Conservation (phyloP, 305 asterid genomes). For the Fraxinus sp. region DNA sequence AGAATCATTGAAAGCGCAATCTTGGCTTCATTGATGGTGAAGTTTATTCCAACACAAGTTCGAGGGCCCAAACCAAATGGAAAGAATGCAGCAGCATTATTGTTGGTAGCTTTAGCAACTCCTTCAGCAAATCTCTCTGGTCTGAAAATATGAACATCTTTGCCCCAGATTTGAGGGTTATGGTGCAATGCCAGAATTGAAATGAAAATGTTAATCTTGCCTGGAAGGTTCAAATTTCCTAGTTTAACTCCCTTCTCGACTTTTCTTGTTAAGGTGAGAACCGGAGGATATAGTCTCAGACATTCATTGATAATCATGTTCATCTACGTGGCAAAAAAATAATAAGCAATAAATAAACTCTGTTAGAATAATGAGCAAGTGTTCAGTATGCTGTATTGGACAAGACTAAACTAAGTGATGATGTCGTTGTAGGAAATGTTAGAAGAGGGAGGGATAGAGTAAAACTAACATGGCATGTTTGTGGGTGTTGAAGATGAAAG, state of each 20-base stretch:
- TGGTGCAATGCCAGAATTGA: neutral
- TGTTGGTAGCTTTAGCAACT: too few species aligned
- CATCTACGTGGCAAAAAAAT: neutral
- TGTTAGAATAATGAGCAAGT: too few species aligned
- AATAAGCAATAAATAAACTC: neutral
- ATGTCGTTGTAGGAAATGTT: too few species aligned
- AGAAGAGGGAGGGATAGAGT: too few species aligned
- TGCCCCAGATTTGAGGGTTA: constrained; percentile 26
- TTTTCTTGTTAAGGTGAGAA: neutral
- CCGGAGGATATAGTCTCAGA: neutral
- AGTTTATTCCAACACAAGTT: constrained; percentile 27
- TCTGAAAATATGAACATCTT: too few species aligned
- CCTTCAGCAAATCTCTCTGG: too few species aligned
- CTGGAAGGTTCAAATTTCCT: neutral
- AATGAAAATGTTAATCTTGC: neutral
- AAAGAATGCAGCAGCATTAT: too few species aligned
- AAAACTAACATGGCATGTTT: too few species aligned
- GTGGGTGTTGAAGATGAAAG: too few species aligned
- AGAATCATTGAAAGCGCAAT: constrained; percentile 59
- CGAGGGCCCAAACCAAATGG: too few species aligned
- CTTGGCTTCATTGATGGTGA: constrained; percentile 62
- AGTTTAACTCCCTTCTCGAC: neutral
- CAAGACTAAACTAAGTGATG: too few species aligned
- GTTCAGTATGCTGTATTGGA: too few species aligned
- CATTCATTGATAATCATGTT: neutral